phyloP scores from a whole-genome alignment of 805 yeast species.

The Saccharomyces jurei region DNA sequence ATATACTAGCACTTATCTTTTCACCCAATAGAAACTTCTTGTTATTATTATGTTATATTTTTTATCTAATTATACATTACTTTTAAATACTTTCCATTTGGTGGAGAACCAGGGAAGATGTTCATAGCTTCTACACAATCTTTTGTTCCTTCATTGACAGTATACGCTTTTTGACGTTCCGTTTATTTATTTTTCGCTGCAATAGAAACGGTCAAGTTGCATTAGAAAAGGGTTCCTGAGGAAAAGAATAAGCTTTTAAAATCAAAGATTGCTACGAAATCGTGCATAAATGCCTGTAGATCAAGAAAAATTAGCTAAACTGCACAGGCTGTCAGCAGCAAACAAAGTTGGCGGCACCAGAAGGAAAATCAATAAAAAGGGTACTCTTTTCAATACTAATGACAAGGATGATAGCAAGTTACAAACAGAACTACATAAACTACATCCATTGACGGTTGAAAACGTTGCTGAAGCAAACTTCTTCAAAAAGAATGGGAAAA shows the following conservation, averaged over 20 bases:
- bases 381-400: slow-evolving; percentile 37
- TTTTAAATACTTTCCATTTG: not conserved
- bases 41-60: not conserved
- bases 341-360: slow-evolving; percentile 82
- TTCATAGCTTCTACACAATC: not conserved
- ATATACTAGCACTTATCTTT: not conserved
- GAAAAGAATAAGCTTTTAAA: not conserved
- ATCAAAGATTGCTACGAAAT: not conserved
- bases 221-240: not conserved
- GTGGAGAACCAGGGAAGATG: not conserved
- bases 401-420: slow-evolving; percentile 87
- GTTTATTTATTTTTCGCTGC: not conserved
- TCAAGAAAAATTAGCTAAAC: slow-evolving; percentile 89
- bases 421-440: slow-evolving; percentile 81
- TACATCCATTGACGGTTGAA: slow-evolving; percentile 80
- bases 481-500: slow-evolving; percentile 93
- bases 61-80: not conserved
- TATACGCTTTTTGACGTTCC: slow-evolving; percentile 1
- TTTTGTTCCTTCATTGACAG: slow-evolving; percentile 1
- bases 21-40: not conserved
- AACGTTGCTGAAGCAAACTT: slow-evolving; percentile 95
- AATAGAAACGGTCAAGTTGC: not conserved
- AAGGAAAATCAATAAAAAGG: slow-evolving; percentile 79
- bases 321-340: slow-evolving; percentile 69
- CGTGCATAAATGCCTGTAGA: slow-evolving; percentile 62